A percentile compares a stretch with the other conserved stretches of the same genome.
Conservation (phyloP, 2,329 filamentous ascomycete species). For the Canariomyces notabilis region DNA sequence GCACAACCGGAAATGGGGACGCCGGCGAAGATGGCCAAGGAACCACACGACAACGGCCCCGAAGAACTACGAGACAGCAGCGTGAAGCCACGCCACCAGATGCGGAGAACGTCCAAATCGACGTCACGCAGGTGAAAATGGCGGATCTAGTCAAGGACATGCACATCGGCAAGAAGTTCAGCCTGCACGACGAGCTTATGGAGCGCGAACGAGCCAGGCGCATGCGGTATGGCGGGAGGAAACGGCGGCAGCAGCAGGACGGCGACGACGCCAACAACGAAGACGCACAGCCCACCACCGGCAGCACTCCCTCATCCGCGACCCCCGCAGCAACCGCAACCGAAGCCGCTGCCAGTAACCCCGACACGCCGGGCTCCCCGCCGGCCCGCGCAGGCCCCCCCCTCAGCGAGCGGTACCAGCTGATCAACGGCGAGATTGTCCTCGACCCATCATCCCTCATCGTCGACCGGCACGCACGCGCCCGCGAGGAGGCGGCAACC, state of each 20-base stretch:
- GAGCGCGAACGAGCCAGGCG: slow-evolving; percentile 54
- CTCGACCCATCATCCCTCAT: slow-evolving; percentile 62
- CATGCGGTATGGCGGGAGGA: slow-evolving; percentile 34
- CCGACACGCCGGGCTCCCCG: not conserved
- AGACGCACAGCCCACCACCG: slow-evolving; percentile 12
- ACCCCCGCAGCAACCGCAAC: slow-evolving; percentile 2
- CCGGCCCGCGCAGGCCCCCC: slow-evolving; percentile 5
- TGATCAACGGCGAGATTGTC: slow-evolving; percentile 69
- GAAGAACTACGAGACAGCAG: slow-evolving; percentile 30
- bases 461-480: slow-evolving; percentile 63
- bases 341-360: slow-evolving; percentile 17
- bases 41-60: slow-evolving; percentile 19
- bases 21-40: slow-evolving; percentile 17
- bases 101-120: slow-evolving; percentile 57
- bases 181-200: slow-evolving; percentile 66
- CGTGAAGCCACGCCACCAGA: slow-evolving; percentile 57
- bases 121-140: slow-evolving; percentile 65
- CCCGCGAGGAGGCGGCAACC: slow-evolving; percentile 45
- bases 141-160: slow-evolving; percentile 65
- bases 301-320: not conserved
- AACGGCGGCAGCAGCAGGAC: slow-evolving; percentile 33
- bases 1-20: slow-evolving; percentile 11
- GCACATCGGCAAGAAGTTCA: slow-evolving; percentile 68
- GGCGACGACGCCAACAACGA: slow-evolving; percentile 13
- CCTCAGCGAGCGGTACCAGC: slow-evolving; percentile 47